Percentiles rank a stretch among this genome's conserved stretches.
Conservation (phyloP, 306 rosid genomes). For the Arachis stenosperma region DNA sequence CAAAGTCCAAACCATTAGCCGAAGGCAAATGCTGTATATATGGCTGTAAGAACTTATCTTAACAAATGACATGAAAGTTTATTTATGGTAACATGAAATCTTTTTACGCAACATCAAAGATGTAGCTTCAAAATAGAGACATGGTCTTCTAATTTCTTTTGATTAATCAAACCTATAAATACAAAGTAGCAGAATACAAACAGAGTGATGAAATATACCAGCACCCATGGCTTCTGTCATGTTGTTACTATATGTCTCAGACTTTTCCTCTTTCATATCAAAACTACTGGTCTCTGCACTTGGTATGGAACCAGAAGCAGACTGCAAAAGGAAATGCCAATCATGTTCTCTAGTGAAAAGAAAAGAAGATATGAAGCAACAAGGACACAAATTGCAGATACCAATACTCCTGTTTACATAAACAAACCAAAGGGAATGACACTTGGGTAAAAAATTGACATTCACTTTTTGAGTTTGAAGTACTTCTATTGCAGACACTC, state of each 20-base stretch:
- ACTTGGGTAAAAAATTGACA: neutral
- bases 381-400: neutral
- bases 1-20: slow-evolving; percentile 35
- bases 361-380: slow-evolving; percentile 18
- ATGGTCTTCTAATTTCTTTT: slow-evolving; percentile 6
- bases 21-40: slow-evolving; percentile 19
- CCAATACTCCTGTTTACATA: neutral
- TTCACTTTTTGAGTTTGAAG: slow-evolving; percentile 14
- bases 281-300: slow-evolving; percentile 63
- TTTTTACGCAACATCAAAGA: slow-evolving; percentile 9
- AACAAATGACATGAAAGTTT: slow-evolving; percentile 15
- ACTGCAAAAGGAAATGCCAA: slow-evolving; percentile 55
- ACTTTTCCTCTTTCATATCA: slow-evolving; percentile 63
- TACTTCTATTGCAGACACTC: neutral
- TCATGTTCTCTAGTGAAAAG: slow-evolving; percentile 1
- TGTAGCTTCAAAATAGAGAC: slow-evolving; percentile 30
- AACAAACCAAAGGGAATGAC: slow-evolving; percentile 8
- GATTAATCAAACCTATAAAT: slow-evolving; percentile 28
- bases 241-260: slow-evolving; percentile 71
- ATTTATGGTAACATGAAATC: slow-evolving; percentile 9
- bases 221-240: slow-evolving; percentile 99
- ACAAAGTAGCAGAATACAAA: slow-evolving; percentile 14
- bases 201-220: slow-evolving; percentile 61
- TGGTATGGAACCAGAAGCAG: slow-evolving; percentile 67
- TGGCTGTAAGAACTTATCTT: slow-evolving; percentile 24